Base-by-base conservation (phyloP, 441 rosid genomes). In the Populus hybrid region DNA sequence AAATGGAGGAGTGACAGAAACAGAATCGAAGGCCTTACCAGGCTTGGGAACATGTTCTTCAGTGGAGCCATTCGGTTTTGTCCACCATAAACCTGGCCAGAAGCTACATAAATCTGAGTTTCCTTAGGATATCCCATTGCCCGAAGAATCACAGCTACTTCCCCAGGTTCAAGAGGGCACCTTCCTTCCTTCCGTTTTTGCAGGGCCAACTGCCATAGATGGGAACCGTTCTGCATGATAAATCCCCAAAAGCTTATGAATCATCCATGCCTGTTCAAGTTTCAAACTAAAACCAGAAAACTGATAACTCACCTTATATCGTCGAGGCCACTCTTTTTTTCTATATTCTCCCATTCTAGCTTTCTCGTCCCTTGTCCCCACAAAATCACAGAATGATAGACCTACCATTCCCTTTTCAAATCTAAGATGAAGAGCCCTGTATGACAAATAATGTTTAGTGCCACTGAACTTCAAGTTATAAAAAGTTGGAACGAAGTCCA, bases 361-460 rank as follows among this genome's bases (percentile, higher is more conserved):
- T 83, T 96, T 96, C 93, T 96, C 98, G 77, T 94, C 98, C 87
- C 98, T 91, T 77, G 97, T 92, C 29, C 98, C 99, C 85, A 96
- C 95, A 76, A 96, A 94, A 85, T 96, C 99, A 53, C 98, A 96
- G 76, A 96, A 96, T 0, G 99, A 96, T 77, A 96, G 79, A 68
- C 99, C 98, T 42, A 93, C 99, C 99, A 96, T 96, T 68, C 99
- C 99, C 83, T 96, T 96, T 88, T 96, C 99, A 82, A 96, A 96
- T 86, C 99, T 91, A 84, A 96, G 99, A 87, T 96, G 99, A 78
- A 96, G 93, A 50, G 98, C 98, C 99, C 99, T 96, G 86, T 78
- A 74, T 67, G 72, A 84, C 10, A 82, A 59, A 73, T 72, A 42
- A 77, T 26, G 12, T 23, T 76, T 74, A 81, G 71, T 75, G 31